A percentile compares a stretch with the other conserved stretches of the same genome.
Conservation (phyloP, 1,139 yeast genomes). For the Kodamaea arcana region DNA sequence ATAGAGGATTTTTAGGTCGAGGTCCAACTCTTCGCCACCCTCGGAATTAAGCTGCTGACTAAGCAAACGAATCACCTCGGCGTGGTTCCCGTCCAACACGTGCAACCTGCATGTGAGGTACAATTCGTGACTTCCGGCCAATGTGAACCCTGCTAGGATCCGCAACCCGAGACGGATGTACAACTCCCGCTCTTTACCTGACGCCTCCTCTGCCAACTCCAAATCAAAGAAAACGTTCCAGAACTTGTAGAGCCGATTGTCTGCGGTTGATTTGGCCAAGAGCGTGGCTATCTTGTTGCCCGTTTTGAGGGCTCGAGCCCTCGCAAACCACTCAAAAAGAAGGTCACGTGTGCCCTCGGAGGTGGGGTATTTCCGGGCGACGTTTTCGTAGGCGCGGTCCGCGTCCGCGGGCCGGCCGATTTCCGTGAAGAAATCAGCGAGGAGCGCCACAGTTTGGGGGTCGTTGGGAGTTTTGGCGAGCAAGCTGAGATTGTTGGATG, state of each 20-base stretch:
- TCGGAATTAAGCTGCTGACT: too few species aligned
- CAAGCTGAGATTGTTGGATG: slow-evolving; percentile 38
- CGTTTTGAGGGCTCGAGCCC: slow-evolving; percentile 28
- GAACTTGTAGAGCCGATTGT: slow-evolving; percentile 8
- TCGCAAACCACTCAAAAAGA: slow-evolving; percentile 46
- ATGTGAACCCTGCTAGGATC: slow-evolving; percentile 42
- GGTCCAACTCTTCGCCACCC: slow-evolving; percentile 25
- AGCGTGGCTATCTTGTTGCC: slow-evolving; percentile 11
- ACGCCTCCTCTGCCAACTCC: slow-evolving; percentile 6
- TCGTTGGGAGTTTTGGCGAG: slow-evolving; percentile 51
- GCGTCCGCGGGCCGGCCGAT: slow-evolving; percentile 36
- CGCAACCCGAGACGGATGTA: slow-evolving; percentile 57
- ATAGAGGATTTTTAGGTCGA: slow-evolving; percentile 55
- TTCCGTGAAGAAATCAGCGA: slow-evolving; percentile 35
- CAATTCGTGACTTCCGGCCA: slow-evolving; percentile 51
- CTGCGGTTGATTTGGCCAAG: slow-evolving; percentile 7
- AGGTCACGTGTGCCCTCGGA: slow-evolving; percentile 28
- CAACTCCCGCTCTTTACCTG: slow-evolving; percentile 35
- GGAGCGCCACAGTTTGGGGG: slow-evolving; percentile 45
- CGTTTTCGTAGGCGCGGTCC: slow-evolving; percentile 48
- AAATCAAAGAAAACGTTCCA: slow-evolving; percentile 14
- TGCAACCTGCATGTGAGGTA: slow-evolving; percentile 48
- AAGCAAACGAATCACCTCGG: neutral
- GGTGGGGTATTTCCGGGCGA: slow-evolving; percentile 51
- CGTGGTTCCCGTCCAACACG: neutral